Evolutionary conservation across 805 yeast species (phyloP).

Genomic region (Torulaspora maleeae): DNA sequence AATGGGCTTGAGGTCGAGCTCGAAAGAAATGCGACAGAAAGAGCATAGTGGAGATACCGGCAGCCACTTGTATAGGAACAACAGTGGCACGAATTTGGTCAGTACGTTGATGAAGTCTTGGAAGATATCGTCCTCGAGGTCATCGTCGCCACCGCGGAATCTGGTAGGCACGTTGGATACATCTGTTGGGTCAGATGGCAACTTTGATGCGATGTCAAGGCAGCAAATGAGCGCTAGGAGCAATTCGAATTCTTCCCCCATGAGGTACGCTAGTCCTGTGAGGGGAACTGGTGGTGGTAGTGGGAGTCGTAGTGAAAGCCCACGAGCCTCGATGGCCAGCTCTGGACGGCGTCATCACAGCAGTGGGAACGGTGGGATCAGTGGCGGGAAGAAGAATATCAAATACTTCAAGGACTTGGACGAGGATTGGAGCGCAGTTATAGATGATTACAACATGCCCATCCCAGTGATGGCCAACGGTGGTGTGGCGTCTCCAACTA

Average conservation of each 20-base stretch:
- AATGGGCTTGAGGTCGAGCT: conserved; percentile 30
- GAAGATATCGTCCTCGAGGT: conserved; percentile 24
- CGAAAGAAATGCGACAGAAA: conserved; percentile 29
- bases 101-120: conserved; percentile 31
- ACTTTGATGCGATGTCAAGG: conserved; percentile 31
- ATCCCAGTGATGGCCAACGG: conserved; percentile 32
- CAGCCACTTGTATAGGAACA: conserved; percentile 2
- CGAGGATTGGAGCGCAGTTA: conserved; percentile 90
- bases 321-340: conserved; percentile 15
- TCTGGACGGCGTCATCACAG: conserved; percentile 14
- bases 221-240: conserved; percentile 23
- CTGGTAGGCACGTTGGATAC: conserved; percentile 3
- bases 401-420: conserved; percentile 63
- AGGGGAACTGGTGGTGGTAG: conserved; percentile 5
- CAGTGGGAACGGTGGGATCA: conserved; percentile 1
- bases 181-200: conserved; percentile 19
- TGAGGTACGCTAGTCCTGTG: conserved; percentile 24
- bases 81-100: conserved; percentile 21
- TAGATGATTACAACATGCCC: conserved; percentile 40
- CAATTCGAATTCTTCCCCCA: conserved; percentile 23
- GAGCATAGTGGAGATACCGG: conserved; percentile 12
- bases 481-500: conserved; percentile 26
- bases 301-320: conserved; percentile 15
- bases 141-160: conserved; percentile 9
- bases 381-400: conserved; percentile 27